These are phyloP conservation scores for Metschnikowia corniflorae DNA, from an alignment of 805 yeast genomes.

Conservation along the genomic window DNA sequence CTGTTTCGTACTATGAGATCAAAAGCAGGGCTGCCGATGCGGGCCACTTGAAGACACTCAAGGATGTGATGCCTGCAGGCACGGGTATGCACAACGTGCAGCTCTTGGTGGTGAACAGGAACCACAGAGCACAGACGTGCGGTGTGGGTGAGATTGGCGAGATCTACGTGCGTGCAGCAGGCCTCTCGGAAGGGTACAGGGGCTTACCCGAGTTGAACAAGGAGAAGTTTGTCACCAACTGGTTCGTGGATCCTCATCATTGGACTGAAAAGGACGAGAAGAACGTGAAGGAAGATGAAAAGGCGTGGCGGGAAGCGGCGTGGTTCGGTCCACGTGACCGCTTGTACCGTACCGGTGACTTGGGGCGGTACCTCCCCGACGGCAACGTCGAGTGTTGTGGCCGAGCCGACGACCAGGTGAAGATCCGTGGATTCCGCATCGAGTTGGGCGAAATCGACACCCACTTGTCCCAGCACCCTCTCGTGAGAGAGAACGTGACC, in stretches of 20 bases:
- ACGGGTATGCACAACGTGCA: constrained; percentile 96
- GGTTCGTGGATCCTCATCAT: constrained; percentile 72
- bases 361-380: constrained; percentile 94
- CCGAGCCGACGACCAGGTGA: constrained; percentile 98
- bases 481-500: constrained; percentile 89
- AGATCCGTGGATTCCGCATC: constrained; percentile 96
- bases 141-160: constrained; percentile 99
- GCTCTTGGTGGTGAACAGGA: constrained; percentile 85
- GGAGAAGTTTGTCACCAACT: constrained; percentile 83
- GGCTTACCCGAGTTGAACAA: constrained; percentile 85
- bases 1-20: constrained; percentile 92
- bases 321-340: constrained; percentile 97
- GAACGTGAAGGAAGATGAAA: constrained; percentile 35
- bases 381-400: constrained; percentile 99
- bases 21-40: constrained; percentile 68
- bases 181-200: constrained; percentile 94
- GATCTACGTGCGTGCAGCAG: constrained; percentile 97
- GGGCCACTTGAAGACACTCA: constrained; percentile 72
- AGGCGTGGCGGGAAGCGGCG: constrained; percentile 64
- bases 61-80: constrained; percentile 98
- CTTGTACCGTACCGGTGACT: constrained; percentile 93
- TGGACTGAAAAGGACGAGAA: constrained; percentile 59
- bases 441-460: constrained; percentile 98
- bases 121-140: constrained; percentile 84
- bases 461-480: constrained; percentile 88